Base-by-base conservation (phyloP, 257 asterid genomes). In the Solanum corneliomulleri region DNA sequence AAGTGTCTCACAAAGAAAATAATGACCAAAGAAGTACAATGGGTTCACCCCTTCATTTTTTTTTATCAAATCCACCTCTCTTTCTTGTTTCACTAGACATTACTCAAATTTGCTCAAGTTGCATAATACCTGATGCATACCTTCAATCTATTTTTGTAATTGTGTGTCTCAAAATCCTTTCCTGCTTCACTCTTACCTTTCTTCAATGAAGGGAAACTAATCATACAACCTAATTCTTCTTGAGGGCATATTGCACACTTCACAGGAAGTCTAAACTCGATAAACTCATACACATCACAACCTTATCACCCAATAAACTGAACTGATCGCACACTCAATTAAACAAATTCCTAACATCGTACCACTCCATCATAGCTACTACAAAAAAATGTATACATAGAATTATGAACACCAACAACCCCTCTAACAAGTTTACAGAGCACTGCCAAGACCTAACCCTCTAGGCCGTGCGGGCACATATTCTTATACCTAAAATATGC, bases 361-460 rank as follows among this genome's bases (percentile, higher is more conserved):
- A 14, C 75, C 39, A 87, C 87, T 27, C 9, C 16, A 20, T 37
- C 75, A 31, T 87, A 86, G 41, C 88, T 25, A 64, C 72, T 92
- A 89, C 90, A 35, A 86, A 95, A 93, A 16, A 87, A 88, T 49
- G 68, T 42, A 86, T 92, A 94, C 88, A 95, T 84, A 3, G 90
- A 86, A 90, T 93, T 94, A 82, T 87, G 88, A 77, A 42, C 49
- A 58, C 94, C 94, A 25, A 75, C 91, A 0, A 89, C 88, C 80
- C 88, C 62, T 81, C 88, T 91, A 85, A 94, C 88, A 89, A 91
- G 86, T 90, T 88, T 91, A 86, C 94, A 95, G 76, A 23, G 91
- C 90, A 35, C 90, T 49, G 20, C 16, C 58, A 49, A 49, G 21
- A 49, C 7, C 58, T 2, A 14, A 49, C 21, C 58, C 1, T 5